Conservation (phyloP, 192 early-diverging fungal genomes). For the Phlyctochytrium arcticum region DNA sequence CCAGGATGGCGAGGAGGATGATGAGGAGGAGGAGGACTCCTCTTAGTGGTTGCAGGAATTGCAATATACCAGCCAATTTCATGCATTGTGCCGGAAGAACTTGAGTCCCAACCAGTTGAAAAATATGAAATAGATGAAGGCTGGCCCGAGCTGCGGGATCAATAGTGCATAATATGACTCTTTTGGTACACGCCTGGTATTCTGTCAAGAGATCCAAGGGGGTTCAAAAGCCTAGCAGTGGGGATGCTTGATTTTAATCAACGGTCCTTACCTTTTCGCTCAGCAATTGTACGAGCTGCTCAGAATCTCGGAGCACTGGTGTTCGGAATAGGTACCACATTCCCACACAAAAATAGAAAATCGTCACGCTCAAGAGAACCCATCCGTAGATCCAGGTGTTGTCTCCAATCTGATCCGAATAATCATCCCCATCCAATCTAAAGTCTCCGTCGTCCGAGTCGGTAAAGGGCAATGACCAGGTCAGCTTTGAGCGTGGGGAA, state of each 20-base stretch:
- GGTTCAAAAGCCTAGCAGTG: too few species aligned
- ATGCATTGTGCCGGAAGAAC: too few species aligned
- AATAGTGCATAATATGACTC: too few species aligned
- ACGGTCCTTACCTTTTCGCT: too few species aligned
- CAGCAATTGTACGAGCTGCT: background rate
- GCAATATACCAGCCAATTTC: background rate
- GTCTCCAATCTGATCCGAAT: too few species aligned
- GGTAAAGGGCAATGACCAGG: background rate
- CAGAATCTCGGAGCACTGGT: background rate
- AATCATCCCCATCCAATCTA: background rate
- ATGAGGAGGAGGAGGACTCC: background rate
- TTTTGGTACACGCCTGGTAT: too few species aligned
- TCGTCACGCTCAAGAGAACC: background rate
- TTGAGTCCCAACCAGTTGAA: too few species aligned
- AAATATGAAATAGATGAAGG: too few species aligned
- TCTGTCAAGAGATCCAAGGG: too few species aligned
- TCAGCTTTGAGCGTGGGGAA: background rate
- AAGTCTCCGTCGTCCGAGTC: background rate
- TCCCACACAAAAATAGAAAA: background rate
- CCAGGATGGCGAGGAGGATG: too few species aligned
- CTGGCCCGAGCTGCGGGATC: too few species aligned
- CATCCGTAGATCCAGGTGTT: background rate
- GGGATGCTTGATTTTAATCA: too few species aligned
- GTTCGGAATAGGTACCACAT: background rate
- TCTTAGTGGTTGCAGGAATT: background rate